These are phyloP conservation scores for Neofusicoccum cordaticola DNA, from an alignment of 2,329 filamentous ascomycete species.

Conservation along the genomic window DNA sequence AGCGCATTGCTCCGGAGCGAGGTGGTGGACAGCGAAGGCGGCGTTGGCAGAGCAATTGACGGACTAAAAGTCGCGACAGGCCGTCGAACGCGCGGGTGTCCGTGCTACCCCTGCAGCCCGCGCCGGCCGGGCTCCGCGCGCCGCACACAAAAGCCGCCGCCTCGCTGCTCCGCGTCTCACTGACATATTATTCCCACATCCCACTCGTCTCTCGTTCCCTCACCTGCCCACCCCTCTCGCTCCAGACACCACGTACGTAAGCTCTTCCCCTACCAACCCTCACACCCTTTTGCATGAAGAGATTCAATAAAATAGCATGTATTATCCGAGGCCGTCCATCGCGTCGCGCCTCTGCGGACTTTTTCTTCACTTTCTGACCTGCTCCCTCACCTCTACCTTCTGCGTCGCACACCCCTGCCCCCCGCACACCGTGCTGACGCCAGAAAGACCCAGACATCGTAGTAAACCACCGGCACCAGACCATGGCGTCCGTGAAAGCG, in stretches of 20 bases:
- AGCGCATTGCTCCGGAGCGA: not conserved
- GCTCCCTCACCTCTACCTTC: not conserved
- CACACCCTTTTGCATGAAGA: slow-evolving; percentile 28
- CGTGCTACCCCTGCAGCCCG: not conserved
- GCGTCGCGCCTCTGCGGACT: slow-evolving; percentile 30
- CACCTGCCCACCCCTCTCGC: not conserved
- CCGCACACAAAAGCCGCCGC: slow-evolving; percentile 2
- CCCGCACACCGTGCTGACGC: not conserved
- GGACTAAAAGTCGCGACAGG: slow-evolving; percentile 6
- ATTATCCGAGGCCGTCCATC: slow-evolving; percentile 44
- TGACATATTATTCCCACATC: not conserved
- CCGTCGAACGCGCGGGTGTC: not conserved
- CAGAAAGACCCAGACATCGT: not conserved
- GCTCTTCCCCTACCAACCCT: not conserved
- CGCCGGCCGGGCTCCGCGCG: not conserved
- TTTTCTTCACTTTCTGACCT: slow-evolving; percentile 30
- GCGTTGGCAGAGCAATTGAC: not conserved
- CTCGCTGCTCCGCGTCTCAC: not conserved
- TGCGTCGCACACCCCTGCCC: not conserved
- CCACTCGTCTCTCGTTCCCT: not conserved
- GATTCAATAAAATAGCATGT: slow-evolving; percentile 45
- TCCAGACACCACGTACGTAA: not conserved
- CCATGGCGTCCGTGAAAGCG: slow-evolving; percentile 45
- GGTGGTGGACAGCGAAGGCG: not conserved
- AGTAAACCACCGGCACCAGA: not conserved